Conservation (phyloP, 176 grass and related monocot genomes). For the Bothriochloa decipiens region DNA sequence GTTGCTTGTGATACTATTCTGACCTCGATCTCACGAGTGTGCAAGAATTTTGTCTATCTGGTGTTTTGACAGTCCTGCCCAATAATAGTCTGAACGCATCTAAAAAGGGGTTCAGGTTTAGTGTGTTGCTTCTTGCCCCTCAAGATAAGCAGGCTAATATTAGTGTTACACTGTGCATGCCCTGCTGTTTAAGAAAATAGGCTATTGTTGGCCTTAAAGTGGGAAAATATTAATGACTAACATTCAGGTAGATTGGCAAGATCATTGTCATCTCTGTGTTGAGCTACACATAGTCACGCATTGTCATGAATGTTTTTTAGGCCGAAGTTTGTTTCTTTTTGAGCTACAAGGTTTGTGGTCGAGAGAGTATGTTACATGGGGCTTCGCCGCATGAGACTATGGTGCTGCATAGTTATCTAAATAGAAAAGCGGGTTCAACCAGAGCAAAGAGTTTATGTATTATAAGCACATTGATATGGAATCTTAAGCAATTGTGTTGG, state of each 20-base stretch:
- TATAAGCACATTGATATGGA: neutral
- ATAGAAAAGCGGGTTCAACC: constrained; percentile 20
- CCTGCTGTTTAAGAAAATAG: constrained; percentile 1
- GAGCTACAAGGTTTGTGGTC: constrained; percentile 13
- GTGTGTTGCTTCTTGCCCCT: too few relatives aligned
- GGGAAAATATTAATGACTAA: constrained; percentile 13
- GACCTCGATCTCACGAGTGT: too few relatives aligned
- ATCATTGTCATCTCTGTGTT: neutral
- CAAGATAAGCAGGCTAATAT: neutral
- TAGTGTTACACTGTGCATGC: constrained; percentile 1
- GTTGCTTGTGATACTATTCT: too few relatives aligned
- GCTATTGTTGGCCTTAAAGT: constrained; percentile 32
- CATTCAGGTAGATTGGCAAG: neutral
- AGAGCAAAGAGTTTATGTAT: neutral
- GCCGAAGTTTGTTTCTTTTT: neutral
- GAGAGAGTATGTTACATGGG: neutral
- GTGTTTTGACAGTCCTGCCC: too few relatives aligned
- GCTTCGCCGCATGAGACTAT: too few relatives aligned
- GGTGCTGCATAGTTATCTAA: neutral
- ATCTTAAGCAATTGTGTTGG: neutral
- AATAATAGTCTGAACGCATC: neutral
- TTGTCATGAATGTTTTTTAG: neutral
- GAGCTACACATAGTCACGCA: neutral
- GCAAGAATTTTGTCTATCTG: too few relatives aligned
- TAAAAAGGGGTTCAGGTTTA: neutral